phyloP scores from a whole-genome alignment of 2,329 filamentous ascomycete genomes.

The Microsporum audouinii region DNA sequence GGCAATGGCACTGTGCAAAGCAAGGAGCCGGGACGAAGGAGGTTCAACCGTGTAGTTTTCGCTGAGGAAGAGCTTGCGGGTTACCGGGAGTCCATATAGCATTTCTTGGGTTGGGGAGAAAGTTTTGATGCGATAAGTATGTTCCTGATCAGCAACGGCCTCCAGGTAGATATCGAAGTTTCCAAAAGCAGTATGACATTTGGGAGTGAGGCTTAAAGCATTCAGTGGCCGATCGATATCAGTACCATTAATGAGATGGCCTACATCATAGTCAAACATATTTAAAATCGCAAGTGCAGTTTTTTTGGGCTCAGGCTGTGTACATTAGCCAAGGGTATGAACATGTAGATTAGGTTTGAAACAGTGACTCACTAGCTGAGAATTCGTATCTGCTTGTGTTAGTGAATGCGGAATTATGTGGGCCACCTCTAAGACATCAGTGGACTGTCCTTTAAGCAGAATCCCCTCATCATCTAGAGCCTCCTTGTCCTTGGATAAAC shows the following conservation, averaged over 20 bases:
- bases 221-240: conserved; percentile 22
- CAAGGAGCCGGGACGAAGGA: not conserved
- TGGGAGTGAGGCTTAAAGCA: conserved; percentile 6
- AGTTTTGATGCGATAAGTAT: conserved; percentile 19
- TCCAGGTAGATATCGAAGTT: conserved; percentile 23
- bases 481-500: conserved; percentile 7
- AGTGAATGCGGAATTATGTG: conserved; percentile 17
- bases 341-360: not conserved
- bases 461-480: conserved; percentile 15
- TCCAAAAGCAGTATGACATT: conserved; percentile 1
- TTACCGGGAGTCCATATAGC: conserved; percentile 10
- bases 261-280: conserved; percentile 31
- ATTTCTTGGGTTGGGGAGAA: conserved; percentile 9
- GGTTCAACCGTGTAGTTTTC: conserved; percentile 19
- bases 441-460: conserved; percentile 8
- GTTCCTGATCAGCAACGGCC: conserved; percentile 8
- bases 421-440: conserved; percentile 13
- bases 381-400: not conserved
- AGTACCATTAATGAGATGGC: conserved; percentile 28
- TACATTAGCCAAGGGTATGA: not conserved
- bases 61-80: conserved; percentile 21
- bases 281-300: conserved; percentile 30
- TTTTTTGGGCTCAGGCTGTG: conserved; percentile 20
- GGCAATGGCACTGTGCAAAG: conserved; percentile 7
- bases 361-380: not conserved